Percentiles rank a stretch among this genome's conserved stretches.
These are phyloP conservation scores for Setaria viridis DNA, from an alignment of 202 grass and related monocot genomes.

Conservation along the genomic window DNA sequence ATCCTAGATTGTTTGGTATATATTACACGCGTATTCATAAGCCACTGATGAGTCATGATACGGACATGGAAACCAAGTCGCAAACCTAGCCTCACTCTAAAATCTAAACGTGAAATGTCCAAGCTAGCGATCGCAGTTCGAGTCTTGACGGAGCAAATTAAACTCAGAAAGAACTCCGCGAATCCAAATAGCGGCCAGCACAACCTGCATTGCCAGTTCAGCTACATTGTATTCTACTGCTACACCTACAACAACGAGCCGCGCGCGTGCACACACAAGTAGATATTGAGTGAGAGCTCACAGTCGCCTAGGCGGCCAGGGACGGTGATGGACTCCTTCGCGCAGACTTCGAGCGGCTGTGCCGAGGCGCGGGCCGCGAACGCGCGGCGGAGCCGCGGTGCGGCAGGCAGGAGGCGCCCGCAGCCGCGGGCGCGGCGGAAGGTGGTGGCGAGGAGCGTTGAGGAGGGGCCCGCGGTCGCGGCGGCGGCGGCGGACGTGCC, in stretches of 20 bases:
- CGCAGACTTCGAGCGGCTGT: constrained; percentile 74
- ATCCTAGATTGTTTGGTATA: not conserved
- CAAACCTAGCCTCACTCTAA: not conserved
- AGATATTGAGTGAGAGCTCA: constrained; percentile 35
- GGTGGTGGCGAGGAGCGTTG: constrained; percentile 47
- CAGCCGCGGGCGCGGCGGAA: constrained; percentile 36
- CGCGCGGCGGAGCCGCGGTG: constrained; percentile 24
- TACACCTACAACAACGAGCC: not conserved
- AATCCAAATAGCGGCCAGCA: not conserved
- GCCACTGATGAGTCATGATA: not conserved
- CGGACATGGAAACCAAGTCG: not conserved
- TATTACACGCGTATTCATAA: not conserved
- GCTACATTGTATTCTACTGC: not conserved
- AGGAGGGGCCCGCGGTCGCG: constrained; percentile 40
- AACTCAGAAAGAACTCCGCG: not conserved
- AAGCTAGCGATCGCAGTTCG: not conserved
- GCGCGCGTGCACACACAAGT: not conserved
- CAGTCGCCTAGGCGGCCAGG: constrained; percentile 81
- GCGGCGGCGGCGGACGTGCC: constrained; percentile 41
- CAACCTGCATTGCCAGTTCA: constrained; percentile 6
- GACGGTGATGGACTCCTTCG: constrained; percentile 71
- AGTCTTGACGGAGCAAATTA: not conserved
- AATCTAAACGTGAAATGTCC: not conserved
- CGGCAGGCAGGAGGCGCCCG: constrained; percentile 11
- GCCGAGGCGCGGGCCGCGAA: constrained; percentile 45